Evolutionary conservation across 228 moss, liverwort and hornwort genomes (phyloP).

Genomic region (Sphagnum magellanicum): DNA sequence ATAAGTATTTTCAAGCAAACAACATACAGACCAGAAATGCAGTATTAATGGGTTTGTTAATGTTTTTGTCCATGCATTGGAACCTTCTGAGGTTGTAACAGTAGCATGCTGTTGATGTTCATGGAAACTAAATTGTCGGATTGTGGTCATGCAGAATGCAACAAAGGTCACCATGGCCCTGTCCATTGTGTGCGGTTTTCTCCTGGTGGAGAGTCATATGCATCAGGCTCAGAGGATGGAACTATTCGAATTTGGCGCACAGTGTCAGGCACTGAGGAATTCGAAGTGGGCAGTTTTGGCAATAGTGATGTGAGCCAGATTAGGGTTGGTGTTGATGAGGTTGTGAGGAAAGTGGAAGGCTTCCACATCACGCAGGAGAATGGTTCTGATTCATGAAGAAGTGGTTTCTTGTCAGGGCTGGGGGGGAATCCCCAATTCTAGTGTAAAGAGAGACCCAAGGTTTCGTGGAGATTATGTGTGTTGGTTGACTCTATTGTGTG

Average conservation of each 20-base stretch:
- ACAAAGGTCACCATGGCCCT: slow-evolving; percentile 98
- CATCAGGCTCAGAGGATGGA: slow-evolving; percentile 98
- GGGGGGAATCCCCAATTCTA: no score
- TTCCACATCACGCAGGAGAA: slow-evolving; percentile 73
- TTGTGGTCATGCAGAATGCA: slow-evolving; percentile 61
- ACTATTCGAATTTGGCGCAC: slow-evolving; percentile 98
- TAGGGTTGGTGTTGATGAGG: slow-evolving; percentile 81
- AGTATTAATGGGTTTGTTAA: no score
- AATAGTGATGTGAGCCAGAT: slow-evolving; percentile 59
- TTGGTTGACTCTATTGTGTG: no score
- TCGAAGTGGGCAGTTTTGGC: slow-evolving; percentile 43
- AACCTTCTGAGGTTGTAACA: no score
- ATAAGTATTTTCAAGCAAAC: no score
- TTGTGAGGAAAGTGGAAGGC: slow-evolving; percentile 87
- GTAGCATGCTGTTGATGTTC: no score
- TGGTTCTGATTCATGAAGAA: slow-evolving; percentile 20
- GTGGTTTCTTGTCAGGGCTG: no score
- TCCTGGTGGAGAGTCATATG: slow-evolving; percentile 95
- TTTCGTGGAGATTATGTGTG: no score
- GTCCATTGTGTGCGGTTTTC: slow-evolving; percentile 98
- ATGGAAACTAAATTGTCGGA: no score
- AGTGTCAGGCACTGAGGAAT: slow-evolving; percentile 63
- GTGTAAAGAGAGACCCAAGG: no score
- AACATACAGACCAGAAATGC: no score
- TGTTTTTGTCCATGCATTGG: no score